These are phyloP conservation scores for Stagonosporopsis chrysanthemi DNA, from an alignment of 2,329 filamentous ascomycete species.

Conservation along the genomic window DNA sequence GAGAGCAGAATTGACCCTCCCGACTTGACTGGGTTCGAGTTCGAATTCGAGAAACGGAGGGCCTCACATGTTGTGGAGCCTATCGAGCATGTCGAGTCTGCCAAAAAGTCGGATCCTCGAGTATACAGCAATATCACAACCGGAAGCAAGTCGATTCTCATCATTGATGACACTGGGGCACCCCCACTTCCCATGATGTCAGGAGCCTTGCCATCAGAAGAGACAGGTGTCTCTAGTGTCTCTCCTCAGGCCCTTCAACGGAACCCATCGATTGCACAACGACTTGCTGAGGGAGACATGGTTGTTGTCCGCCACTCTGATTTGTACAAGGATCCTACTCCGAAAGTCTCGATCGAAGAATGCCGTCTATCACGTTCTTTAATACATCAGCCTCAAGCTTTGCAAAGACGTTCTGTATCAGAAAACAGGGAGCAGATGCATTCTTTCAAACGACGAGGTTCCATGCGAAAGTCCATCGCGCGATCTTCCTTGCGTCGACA, in stretches of 20 bases:
- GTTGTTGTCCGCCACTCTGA: constrained; percentile 29
- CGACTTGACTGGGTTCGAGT: constrained; percentile 44
- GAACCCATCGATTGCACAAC: constrained; percentile 30
- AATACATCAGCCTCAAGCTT: constrained; percentile 27
- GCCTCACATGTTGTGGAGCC: constrained; percentile 21
- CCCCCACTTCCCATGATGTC: constrained; percentile 65
- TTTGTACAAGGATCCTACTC: constrained; percentile 27
- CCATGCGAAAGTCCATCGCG: constrained; percentile 36
- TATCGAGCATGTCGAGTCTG: constrained; percentile 19
- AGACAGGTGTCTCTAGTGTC: constrained; percentile 1
- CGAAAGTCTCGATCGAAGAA: constrained; percentile 22
- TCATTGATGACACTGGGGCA: constrained; percentile 73
- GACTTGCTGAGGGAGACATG: constrained; percentile 19
- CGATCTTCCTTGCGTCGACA: constrained; percentile 60
- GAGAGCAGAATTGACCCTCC: constrained; percentile 27
- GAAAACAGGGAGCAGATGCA: constrained; percentile 44
- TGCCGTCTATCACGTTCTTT: constrained; percentile 29
- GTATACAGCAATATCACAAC: constrained; percentile 68
- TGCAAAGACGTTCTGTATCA: constrained; percentile 40
- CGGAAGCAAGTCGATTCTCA: constrained; percentile 90
- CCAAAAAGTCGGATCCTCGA: constrained; percentile 43
- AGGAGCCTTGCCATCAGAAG: constrained; percentile 52
- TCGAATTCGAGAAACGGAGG: constrained; percentile 42
- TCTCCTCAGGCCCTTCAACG: constrained; percentile 18
- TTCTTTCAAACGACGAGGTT: constrained; percentile 46